A percentile compares a stretch with the other conserved stretches of the same genome.
Conservation (phyloP, 495 filamentous ascomycete genomes). For the Trichoderma reesei region DNA sequence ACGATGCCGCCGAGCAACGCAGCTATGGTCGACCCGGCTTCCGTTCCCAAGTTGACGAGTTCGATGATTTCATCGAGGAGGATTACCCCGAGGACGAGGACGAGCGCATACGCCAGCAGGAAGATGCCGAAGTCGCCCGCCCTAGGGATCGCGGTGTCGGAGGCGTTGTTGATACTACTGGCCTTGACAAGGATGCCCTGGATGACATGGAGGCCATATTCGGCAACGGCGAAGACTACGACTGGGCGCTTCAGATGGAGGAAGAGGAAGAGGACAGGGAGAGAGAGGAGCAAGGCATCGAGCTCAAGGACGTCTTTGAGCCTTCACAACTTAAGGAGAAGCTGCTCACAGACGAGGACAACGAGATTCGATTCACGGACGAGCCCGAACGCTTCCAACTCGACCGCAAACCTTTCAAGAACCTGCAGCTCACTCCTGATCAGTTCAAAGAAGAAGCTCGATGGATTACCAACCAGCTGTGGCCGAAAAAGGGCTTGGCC, state of each 20-base stretch:
- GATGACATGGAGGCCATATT: conserved; percentile 95
- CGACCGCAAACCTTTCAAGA: conserved; percentile 74
- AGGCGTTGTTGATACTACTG: conserved; percentile 54
- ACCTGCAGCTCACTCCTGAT: conserved; percentile 64
- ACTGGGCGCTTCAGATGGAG: conserved; percentile 81
- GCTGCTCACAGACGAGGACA: conserved; percentile 91
- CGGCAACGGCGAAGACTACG: conserved; percentile 88
- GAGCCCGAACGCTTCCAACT: conserved; percentile 93
- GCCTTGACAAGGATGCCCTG: conserved; percentile 80
- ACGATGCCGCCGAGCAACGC: conserved; percentile 52
- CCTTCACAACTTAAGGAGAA: conserved; percentile 87
- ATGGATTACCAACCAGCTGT: conserved; percentile 84
- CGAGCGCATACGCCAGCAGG: conserved; percentile 60
- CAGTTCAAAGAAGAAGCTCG: conserved; percentile 78
- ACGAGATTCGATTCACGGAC: conserved; percentile 73
- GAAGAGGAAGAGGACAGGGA: conserved; percentile 66
- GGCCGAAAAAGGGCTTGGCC: conserved; percentile 67
- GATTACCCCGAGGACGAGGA: conserved; percentile 86
- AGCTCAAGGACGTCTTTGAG: conserved; percentile 96
- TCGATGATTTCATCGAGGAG: conserved; percentile 95
- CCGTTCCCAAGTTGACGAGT: conserved; percentile 63
- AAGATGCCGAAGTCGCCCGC: conserved; percentile 78
- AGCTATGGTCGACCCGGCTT: conserved; percentile 40
- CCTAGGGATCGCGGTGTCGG: conserved; percentile 54
- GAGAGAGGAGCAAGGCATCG: conserved; percentile 58